Evolutionary conservation across 192 early-diverging fungal species (phyloP).

Genomic region (Helicostylum pulchrum): DNA sequence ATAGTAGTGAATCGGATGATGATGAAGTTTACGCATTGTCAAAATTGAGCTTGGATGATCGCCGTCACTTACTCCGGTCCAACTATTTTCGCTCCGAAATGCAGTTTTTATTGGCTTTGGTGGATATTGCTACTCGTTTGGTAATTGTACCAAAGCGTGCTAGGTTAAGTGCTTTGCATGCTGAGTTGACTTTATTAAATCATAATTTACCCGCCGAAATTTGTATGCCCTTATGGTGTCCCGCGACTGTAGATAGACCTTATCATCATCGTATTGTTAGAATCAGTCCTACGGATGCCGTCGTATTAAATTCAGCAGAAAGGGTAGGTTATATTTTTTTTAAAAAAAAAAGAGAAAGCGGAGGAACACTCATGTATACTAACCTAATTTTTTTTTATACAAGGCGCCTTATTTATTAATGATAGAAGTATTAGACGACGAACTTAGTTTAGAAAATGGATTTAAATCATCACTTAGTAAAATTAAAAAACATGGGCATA

Average conservation of each 20-base stretch:
- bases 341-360: too few relatives aligned
- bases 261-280: constrained; percentile 86
- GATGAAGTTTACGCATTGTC: constrained; percentile 25
- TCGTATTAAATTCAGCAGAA: constrained; percentile 96
- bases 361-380: neutral
- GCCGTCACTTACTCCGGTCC: constrained; percentile 37
- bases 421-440: constrained; percentile 83
- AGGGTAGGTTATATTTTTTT: constrained; percentile 47
- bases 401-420: constrained; percentile 87
- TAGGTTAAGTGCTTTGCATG: constrained; percentile 80
- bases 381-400: constrained; percentile 8
- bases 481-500: constrained; percentile 3
- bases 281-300: constrained; percentile 84
- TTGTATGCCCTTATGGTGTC: constrained; percentile 93
- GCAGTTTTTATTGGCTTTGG: constrained; percentile 84
- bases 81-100: constrained; percentile 90
- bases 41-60: constrained; percentile 18
- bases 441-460: constrained; percentile 42
- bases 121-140: constrained; percentile 86
- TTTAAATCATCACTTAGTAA: constrained; percentile 17
- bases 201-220: constrained; percentile 90
- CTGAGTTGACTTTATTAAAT: constrained; percentile 88
- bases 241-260: constrained; percentile 52
- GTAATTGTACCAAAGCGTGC: constrained; percentile 80
- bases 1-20: constrained; percentile 17